Conservation (phyloP, 1,284 basidiomycete genomes). For the Irpex lacteus region DNA sequence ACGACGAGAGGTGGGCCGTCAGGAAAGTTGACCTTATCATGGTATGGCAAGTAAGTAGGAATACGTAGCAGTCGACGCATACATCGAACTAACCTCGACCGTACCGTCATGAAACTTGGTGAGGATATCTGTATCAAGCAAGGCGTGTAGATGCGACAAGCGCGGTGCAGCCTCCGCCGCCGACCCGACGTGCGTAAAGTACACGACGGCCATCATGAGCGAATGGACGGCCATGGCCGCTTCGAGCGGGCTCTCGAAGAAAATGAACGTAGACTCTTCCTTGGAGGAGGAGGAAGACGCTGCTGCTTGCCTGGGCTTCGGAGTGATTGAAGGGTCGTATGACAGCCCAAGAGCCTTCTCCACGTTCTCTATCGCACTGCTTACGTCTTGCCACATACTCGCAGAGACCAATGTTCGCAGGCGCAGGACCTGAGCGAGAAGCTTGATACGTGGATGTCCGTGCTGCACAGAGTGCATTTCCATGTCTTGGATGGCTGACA, state of each 20-base stretch:
- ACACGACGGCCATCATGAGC: constrained; percentile 57
- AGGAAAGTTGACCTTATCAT: constrained; percentile 32
- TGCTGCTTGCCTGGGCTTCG: constrained; percentile 19
- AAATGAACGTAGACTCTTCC: constrained; percentile 24
- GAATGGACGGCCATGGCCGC: constrained; percentile 46
- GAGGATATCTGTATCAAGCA: constrained; percentile 57
- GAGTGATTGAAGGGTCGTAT: constrained; percentile 28
- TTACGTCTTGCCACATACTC: constrained; percentile 50
- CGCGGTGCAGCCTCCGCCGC: constrained; percentile 42
- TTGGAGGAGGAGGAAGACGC: neutral
- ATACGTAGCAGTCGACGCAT: neutral
- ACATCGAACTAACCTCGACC: constrained; percentile 38
- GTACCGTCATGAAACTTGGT: constrained; percentile 46
- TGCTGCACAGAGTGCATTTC: constrained; percentile 37
- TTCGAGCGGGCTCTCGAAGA: constrained; percentile 38
- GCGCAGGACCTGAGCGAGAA: constrained; percentile 48
- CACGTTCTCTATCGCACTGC: constrained; percentile 38
- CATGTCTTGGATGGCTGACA: constrained; percentile 42
- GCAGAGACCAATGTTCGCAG: constrained; percentile 50
- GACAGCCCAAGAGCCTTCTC: constrained; percentile 45
- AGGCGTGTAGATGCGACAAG: constrained; percentile 53
- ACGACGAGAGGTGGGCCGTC: constrained; percentile 45
- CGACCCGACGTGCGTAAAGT: constrained; percentile 53
- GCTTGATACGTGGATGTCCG: constrained; percentile 40
- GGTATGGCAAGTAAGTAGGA: neutral